Conservation (phyloP, 1,139 yeast genomes). For the Blastobotrys apis region DNA sequence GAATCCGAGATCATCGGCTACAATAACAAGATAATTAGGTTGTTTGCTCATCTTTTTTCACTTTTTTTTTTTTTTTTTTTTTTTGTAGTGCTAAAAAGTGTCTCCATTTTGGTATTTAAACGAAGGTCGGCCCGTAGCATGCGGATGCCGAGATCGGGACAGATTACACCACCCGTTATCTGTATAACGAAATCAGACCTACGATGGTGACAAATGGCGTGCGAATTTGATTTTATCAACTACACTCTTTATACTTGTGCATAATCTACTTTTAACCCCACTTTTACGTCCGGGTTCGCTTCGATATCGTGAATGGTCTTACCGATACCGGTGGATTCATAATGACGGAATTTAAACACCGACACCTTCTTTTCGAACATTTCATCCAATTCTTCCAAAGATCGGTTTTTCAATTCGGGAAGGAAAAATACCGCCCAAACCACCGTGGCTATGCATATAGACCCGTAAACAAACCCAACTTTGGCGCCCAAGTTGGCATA, state of each 20-base stretch:
- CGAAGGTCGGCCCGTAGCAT: too few relatives aligned
- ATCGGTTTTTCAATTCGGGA: slow-evolving; percentile 41
- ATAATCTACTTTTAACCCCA: too few relatives aligned
- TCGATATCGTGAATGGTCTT: slow-evolving; percentile 3
- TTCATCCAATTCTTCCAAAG: slow-evolving; percentile 45
- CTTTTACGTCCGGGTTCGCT: background rate
- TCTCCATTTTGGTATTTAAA: too few relatives aligned
- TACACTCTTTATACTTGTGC: too few relatives aligned
- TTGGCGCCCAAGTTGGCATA: slow-evolving; percentile 17
- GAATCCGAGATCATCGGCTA: slow-evolving; percentile 61
- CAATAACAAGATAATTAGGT: slow-evolving; percentile 49
- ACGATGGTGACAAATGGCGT: too few relatives aligned
- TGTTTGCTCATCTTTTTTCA: too few relatives aligned
- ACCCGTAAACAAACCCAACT: slow-evolving; percentile 16
- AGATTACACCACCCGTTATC: too few relatives aligned
- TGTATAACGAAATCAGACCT: too few relatives aligned
- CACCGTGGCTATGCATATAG: slow-evolving; percentile 5
- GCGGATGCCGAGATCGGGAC: too few relatives aligned
- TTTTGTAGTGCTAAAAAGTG: too few relatives aligned
- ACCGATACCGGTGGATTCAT: slow-evolving; percentile 9
- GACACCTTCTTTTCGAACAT: slow-evolving; percentile 31
- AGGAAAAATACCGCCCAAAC: slow-evolving; percentile 35
- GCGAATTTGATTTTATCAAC: too few relatives aligned
- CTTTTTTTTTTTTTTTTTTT: background rate
- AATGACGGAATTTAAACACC: slow-evolving; percentile 6